Conservation (phyloP, 148 eudicot species). For the Rhododendron vialii region DNA sequence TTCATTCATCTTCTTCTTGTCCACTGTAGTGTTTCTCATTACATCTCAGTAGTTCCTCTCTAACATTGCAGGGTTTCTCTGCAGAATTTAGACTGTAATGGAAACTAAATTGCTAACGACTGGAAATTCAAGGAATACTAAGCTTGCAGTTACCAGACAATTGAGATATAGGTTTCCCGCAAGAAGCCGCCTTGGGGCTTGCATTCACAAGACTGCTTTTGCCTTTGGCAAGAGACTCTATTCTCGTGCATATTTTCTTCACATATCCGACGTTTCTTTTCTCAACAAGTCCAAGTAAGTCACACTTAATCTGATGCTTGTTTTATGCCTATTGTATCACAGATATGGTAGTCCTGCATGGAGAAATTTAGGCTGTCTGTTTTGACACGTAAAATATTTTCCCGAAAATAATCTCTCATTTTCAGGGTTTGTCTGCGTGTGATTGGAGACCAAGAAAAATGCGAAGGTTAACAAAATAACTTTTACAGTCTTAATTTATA, state of each 20-base stretch:
- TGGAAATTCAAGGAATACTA: constrained; percentile 21
- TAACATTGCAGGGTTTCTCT: constrained; percentile 7
- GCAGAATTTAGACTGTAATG: constrained; percentile 38
- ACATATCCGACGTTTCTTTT: constrained; percentile 19
- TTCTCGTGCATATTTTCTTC: constrained; percentile 22
- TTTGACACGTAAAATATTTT: no score
- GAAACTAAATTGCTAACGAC: constrained; percentile 27
- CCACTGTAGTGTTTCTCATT: neutral
- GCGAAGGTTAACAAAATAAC: neutral
- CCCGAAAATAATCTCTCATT: neutral
- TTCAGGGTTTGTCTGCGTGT: neutral
- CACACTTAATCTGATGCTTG: neutral
- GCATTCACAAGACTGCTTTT: constrained; percentile 21
- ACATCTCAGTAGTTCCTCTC: neutral
- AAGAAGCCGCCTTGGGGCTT: constrained; percentile 6
- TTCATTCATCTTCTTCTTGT: neutral
- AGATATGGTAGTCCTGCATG: neutral
- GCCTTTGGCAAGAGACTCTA: constrained; percentile 27
- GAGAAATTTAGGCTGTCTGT: neutral
- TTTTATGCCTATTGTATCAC: neutral
- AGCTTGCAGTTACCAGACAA: constrained; percentile 12
- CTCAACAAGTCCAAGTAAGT: constrained; percentile 43
- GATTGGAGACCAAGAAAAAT: neutral
- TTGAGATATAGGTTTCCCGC: constrained; percentile 13
- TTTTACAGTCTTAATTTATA: neutral